These are phyloP conservation scores for Fusarium bulbicola DNA, from an alignment of 2,329 filamentous ascomycete genomes.

Conservation along the genomic window DNA sequence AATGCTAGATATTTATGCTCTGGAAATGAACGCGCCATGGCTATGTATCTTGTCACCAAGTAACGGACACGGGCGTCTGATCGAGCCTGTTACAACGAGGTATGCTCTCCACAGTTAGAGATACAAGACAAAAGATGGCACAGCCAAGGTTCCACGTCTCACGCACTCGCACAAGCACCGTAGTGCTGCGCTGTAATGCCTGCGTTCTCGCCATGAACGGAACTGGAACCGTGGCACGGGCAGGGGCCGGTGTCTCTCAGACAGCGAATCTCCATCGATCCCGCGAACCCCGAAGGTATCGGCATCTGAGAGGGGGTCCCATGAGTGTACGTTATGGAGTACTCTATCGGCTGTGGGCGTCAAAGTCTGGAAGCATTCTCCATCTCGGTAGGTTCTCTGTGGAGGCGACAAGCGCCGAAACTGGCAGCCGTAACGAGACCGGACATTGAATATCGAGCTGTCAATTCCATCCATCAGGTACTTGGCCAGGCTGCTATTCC, in stretches of 20 bases:
- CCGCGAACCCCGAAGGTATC: slow-evolving; percentile 41
- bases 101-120: slow-evolving; percentile 1
- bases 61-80: slow-evolving; percentile 20
- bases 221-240: slow-evolving; percentile 28
- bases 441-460: slow-evolving; percentile 6
- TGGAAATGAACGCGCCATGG: slow-evolving; percentile 19
- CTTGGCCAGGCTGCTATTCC: not conserved
- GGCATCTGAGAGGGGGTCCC: slow-evolving; percentile 31
- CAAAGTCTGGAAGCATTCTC: slow-evolving; percentile 17
- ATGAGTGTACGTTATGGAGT: slow-evolving; percentile 11
- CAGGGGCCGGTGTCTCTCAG: slow-evolving; percentile 16
- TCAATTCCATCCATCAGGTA: not conserved
- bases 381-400: not conserved
- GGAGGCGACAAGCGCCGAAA: slow-evolving; percentile 2
- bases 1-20: slow-evolving; percentile 43
- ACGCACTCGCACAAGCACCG: not conserved
- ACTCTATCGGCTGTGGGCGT: slow-evolving; percentile 6
- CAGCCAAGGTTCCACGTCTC: slow-evolving; percentile 37
- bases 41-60: slow-evolving; percentile 19
- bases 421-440: slow-evolving; percentile 11
- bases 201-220: slow-evolving; percentile 24
- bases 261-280: slow-evolving; percentile 41
- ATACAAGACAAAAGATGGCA: slow-evolving; percentile 4
- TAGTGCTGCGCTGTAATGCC: slow-evolving; percentile 13
- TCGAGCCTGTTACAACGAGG: slow-evolving; percentile 22